Evolutionary conservation across 345 rosid genomes (phyloP), one percentile per base, ranked within the genome.

Genomic region (Populus euphratica): DNA sequence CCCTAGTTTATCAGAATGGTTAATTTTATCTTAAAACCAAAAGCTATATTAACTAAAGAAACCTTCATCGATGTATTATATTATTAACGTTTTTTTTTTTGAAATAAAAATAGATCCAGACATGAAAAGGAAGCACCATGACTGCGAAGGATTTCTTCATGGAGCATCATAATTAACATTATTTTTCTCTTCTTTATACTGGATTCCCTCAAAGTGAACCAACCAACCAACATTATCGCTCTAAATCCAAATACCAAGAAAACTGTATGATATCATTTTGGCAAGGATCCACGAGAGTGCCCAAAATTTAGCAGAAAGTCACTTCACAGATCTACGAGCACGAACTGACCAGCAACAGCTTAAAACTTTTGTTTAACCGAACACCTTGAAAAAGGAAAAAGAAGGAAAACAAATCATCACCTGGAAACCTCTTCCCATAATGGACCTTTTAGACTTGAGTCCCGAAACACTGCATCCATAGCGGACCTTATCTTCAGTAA

Each of bases 371-470:
- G 23, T 36, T 23, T 52, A 64, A 41, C 8, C 4, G 33, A 31
- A 54, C 23, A 1, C n/a, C 33, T 33, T 10, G 44, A 18, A 25
- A 77, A 69, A 39, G 20, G 44, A 70, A 31, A 3, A 1, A 18
- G 74, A 35, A 71, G 62, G 36, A 70, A 56, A 25, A 17, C 61
- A 59, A 5, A 27, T 43, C 74, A 78, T 86, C 74, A 94, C 98
- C 97, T 89, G 76, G 98, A 93, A 79, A 93, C 90, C 68, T 93
- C 90, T 69, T 94, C 98, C 98, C 98, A 93, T 16, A 93, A 86
- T 65, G 96, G 94, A 71, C 89, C 93, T 85, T 93, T 94, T 65
- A 85, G 83, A 73, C 78, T 84, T 8, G 93, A 83, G 82, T 93
- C 98, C 69, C 92, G 86, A 76, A 94, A 94, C 69, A 85, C 87